These are phyloP conservation scores for Hyaloscypha bicolor DNA, from an alignment of 495 filamentous ascomycete species.

Conservation along the genomic window DNA sequence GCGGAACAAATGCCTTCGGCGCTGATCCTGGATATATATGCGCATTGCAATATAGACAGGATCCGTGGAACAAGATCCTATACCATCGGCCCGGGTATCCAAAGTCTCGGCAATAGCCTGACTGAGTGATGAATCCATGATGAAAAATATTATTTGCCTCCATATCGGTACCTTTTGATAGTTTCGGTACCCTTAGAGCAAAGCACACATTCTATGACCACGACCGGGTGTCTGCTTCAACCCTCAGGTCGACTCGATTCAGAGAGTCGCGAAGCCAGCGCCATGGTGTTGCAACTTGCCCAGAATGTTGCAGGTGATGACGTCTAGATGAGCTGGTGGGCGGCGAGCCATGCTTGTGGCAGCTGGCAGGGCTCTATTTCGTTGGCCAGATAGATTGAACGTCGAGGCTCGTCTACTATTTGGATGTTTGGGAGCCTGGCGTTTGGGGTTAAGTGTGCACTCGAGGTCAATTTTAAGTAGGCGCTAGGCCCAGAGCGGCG, in stretches of 20 bases:
- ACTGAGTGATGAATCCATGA: not conserved
- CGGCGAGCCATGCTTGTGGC: not conserved
- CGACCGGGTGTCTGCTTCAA: not conserved
- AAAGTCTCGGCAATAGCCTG: slow-evolving; percentile 6
- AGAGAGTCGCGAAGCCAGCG: not conserved
- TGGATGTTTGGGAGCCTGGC: not conserved
- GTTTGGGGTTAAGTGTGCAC: not conserved
- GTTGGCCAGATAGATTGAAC: not conserved
- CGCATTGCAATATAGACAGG: slow-evolving; percentile 5
- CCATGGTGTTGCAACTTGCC: not conserved
- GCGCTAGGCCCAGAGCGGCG: not conserved
- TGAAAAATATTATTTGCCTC: not conserved
- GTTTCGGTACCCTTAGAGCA: no score
- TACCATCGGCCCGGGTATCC: slow-evolving; percentile 16
- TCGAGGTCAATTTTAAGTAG: not conserved
- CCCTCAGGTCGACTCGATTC: not conserved
- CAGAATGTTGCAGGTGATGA: not conserved
- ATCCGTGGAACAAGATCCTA: slow-evolving; percentile 12
- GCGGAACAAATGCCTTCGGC: slow-evolving; percentile 7
- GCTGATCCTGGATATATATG: slow-evolving; percentile 1
- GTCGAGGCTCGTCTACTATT: not conserved
- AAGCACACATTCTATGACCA: no score
- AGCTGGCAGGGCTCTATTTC: not conserved
- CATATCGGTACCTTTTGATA: not conserved
- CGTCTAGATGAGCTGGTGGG: not conserved